A percentile compares a stretch with the other conserved stretches of the same genome.
Conservation (phyloP, 208 protist species). For the Wallacemonas sp. region DNA sequence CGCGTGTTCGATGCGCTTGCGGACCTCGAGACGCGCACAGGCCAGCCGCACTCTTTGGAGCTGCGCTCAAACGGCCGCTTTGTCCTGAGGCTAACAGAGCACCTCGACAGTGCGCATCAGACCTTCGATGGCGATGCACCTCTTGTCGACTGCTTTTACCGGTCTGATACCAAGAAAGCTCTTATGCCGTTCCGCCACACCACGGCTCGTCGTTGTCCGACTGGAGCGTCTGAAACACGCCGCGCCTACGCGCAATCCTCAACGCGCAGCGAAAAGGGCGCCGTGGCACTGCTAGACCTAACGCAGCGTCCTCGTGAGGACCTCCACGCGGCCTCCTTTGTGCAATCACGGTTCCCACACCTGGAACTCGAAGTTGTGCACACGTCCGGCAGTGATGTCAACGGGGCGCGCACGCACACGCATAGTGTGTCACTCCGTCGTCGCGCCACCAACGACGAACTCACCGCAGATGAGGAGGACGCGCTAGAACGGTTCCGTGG, state of each 20-base stretch:
- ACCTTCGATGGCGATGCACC: too few species aligned
- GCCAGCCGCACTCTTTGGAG: background rate
- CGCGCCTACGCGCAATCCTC: too few species aligned
- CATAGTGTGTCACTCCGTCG: conserved; percentile 36
- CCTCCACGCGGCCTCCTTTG: background rate
- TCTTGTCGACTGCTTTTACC: background rate
- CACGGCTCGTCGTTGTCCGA: too few species aligned
- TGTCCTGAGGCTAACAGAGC: background rate
- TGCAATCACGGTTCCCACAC: conserved; percentile 34
- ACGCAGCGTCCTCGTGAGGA: conserved; percentile 3
- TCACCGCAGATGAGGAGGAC: conserved; percentile 17
- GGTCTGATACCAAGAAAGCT: background rate
- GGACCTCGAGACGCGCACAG: background rate
- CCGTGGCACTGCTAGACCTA: conserved; percentile 23
- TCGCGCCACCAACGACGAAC: background rate
- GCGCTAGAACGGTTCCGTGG: conserved; percentile 53
- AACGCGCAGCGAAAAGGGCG: too few species aligned
- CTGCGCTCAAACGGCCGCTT: background rate
- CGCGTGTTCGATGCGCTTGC: background rate
- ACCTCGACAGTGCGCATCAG: background rate
- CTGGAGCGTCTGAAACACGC: too few species aligned
- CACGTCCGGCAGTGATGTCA: conserved; percentile 56
- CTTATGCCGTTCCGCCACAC: background rate
- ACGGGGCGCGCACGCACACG: conserved; percentile 56
- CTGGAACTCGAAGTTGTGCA: conserved; percentile 49